phyloP scores from a whole-genome alignment of 305 asterid species.

The Plantago rigida region DNA sequence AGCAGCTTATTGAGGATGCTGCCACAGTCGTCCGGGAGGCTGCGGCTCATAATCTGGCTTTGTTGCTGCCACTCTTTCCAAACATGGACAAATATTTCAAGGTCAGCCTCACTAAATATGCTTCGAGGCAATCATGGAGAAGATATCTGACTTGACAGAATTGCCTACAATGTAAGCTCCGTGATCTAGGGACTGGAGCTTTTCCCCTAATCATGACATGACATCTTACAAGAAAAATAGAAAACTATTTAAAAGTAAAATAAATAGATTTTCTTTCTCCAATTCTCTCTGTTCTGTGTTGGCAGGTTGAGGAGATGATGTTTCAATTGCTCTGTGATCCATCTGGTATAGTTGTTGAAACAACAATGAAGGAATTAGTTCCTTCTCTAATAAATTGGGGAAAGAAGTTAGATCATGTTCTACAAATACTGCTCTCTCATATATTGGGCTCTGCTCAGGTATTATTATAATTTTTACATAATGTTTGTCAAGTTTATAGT shows the following conservation, averaged over 20 bases:
- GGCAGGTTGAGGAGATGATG: slow-evolving; percentile 97
- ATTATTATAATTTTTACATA: slow-evolving; percentile 18
- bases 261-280: slow-evolving; percentile 37
- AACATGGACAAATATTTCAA: slow-evolving; percentile 95
- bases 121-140: slow-evolving; percentile 98
- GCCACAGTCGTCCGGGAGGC: slow-evolving; percentile 98
- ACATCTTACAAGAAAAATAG: slow-evolving; percentile 34
- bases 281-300: slow-evolving; percentile 38
- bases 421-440: slow-evolving; percentile 65
- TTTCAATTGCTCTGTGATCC: slow-evolving; percentile 93
- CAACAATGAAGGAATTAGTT: slow-evolving; percentile 78
- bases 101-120: slow-evolving; percentile 99
- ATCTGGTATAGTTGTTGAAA: slow-evolving; percentile 87
- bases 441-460: slow-evolving; percentile 83
- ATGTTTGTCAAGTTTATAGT: slow-evolving; percentile 11
- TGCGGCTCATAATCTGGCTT: slow-evolving; percentile 90
- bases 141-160: slow-evolving; percentile 85
- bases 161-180: slow-evolving; percentile 95
- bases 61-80: slow-evolving; percentile 97
- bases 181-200: slow-evolving; percentile 90
- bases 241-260: slow-evolving; percentile 21
- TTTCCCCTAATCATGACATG: slow-evolving; percentile 56
- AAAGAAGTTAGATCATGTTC: slow-evolving; percentile 75
- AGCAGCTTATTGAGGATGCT: slow-evolving; percentile 95
- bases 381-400: slow-evolving; percentile 95